Conservation (phyloP, 2,329 filamentous ascomycete species). For the Diaporthe helianthi region DNA sequence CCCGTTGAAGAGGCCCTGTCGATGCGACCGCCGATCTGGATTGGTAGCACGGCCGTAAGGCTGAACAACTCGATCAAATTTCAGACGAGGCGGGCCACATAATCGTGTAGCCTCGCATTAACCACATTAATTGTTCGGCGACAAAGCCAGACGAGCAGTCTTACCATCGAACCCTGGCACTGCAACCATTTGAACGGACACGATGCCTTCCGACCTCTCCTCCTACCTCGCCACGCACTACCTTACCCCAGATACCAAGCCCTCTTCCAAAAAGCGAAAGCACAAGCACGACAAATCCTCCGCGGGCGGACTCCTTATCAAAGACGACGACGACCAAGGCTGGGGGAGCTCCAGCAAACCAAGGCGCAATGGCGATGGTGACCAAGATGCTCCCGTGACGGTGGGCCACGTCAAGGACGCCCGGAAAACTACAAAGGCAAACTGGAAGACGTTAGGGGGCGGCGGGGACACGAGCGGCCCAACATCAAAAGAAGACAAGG, state of each 20-base stretch:
- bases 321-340: slow-evolving; percentile 68
- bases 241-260: slow-evolving; percentile 67
- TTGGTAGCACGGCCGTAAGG: slow-evolving; percentile 18
- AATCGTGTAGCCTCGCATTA: background rate
- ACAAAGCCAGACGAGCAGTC: background rate
- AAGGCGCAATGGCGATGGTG: slow-evolving; percentile 54
- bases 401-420: slow-evolving; percentile 68
- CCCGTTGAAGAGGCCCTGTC: background rate
- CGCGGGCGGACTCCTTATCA: slow-evolving; percentile 61
- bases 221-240: slow-evolving; percentile 93
- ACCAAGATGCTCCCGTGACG: slow-evolving; percentile 55
- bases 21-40: slow-evolving; percentile 3
- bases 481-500: slow-evolving; percentile 43
- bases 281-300: slow-evolving; percentile 56
- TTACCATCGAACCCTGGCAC: slow-evolving; percentile 14
- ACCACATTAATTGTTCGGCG: background rate
- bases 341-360: slow-evolving; percentile 48
- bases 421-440: slow-evolving; percentile 77
- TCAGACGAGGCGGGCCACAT: background rate
- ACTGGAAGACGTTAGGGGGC: slow-evolving; percentile 75
- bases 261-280: slow-evolving; percentile 67
- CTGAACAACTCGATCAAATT: slow-evolving; percentile 17
- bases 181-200: slow-evolving; percentile 11
- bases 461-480: slow-evolving; percentile 48
- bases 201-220: slow-evolving; percentile 70